phyloP scores from a whole-genome alignment of 2,329 filamentous ascomycete species.

The Stagonosporopsis rhizophila region DNA sequence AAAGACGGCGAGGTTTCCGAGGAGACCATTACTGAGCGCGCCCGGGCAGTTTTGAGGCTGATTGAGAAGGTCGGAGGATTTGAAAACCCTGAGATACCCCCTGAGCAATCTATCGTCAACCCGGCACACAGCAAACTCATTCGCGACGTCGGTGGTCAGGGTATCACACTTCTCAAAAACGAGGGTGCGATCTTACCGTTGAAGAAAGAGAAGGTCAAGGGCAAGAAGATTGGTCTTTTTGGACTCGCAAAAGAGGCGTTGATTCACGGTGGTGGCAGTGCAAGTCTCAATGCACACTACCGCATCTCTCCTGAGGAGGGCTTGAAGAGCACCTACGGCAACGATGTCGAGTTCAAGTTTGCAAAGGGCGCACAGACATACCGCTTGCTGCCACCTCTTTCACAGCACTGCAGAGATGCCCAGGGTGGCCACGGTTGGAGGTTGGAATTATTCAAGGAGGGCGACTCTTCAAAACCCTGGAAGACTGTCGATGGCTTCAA shows the following conservation, averaged over 20 bases:
- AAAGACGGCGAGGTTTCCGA: conserved; percentile 58
- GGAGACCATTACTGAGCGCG: conserved; percentile 40
- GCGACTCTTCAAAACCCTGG: conserved; percentile 33
- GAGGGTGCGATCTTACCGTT: conserved; percentile 68
- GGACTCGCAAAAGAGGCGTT: conserved; percentile 66
- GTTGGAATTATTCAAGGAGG: conserved; percentile 36
- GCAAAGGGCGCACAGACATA: conserved; percentile 46
- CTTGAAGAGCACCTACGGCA: conserved; percentile 34
- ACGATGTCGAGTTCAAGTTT: conserved; percentile 42
- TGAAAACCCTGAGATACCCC: conserved; percentile 64
- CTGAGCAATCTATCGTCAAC: conserved; percentile 68
- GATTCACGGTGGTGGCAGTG: conserved; percentile 47
- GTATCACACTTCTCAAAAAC: conserved; percentile 77
- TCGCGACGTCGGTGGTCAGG: conserved; percentile 69
- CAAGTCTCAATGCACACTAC: conserved; percentile 37
- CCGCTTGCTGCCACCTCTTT: conserved; percentile 42
- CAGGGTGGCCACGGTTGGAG: conserved; percentile 45
- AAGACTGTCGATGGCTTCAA: conserved; percentile 33
- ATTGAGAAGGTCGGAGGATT: conserved; percentile 71
- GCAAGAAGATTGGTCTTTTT: conserved; percentile 71
- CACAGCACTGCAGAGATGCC: conserved; percentile 33
- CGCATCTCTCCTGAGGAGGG: conserved; percentile 38
- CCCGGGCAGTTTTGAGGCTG: conserved; percentile 60
- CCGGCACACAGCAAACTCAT: conserved; percentile 66
- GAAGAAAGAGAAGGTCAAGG: conserved; percentile 61